Percentiles rank a stretch among this genome's conserved stretches.
phyloP scores from a whole-genome alignment of 2,329 filamentous ascomycete species.

The Aspergillus pseudoterreus region DNA sequence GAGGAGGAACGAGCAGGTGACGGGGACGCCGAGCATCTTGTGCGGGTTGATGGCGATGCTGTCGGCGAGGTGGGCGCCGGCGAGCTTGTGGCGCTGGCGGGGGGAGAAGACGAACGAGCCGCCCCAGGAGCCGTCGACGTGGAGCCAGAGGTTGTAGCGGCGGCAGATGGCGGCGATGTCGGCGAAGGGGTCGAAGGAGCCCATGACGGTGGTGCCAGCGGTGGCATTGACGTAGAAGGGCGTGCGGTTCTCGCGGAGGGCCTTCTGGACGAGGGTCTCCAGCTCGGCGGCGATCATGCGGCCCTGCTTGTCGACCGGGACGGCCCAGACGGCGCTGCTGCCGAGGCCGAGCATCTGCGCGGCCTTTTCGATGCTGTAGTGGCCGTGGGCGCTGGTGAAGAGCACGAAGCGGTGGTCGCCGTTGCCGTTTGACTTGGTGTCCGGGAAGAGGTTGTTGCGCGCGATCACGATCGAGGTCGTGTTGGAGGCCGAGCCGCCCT shows the following conservation, averaged over 20 bases:
- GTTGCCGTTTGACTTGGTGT: constrained; percentile 72
- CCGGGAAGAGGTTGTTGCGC: constrained; percentile 77
- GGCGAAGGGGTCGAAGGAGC: constrained; percentile 78
- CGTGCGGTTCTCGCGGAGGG: constrained; percentile 65
- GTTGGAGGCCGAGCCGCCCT: constrained; percentile 82
- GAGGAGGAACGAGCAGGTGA: constrained; percentile 88
- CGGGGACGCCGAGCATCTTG: constrained; percentile 91
- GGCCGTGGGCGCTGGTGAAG: constrained; percentile 85
- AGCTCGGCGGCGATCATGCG: constrained; percentile 68
- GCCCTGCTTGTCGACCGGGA: constrained; percentile 70
- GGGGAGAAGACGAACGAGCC: constrained; percentile 74
- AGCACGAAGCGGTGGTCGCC: constrained; percentile 64
- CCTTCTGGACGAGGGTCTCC: constrained; percentile 57
- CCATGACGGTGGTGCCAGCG: constrained; percentile 88
- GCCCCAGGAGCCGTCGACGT: constrained; percentile 91
- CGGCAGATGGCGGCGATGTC: constrained; percentile 68
- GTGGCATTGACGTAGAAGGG: constrained; percentile 96
- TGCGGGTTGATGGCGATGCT: constrained; percentile 88
- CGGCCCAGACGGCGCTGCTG: constrained; percentile 64
- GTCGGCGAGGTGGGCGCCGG: constrained; percentile 70
- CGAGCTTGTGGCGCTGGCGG: constrained; percentile 61
- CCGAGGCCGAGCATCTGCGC: constrained; percentile 89
- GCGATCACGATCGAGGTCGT: constrained; percentile 81
- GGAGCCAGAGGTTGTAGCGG: constrained; percentile 76
- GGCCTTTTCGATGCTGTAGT: constrained; percentile 93